Evolutionary conservation across 768 basidiomycete species (phyloP).

Genomic region (Mrakia frigida): DNA sequence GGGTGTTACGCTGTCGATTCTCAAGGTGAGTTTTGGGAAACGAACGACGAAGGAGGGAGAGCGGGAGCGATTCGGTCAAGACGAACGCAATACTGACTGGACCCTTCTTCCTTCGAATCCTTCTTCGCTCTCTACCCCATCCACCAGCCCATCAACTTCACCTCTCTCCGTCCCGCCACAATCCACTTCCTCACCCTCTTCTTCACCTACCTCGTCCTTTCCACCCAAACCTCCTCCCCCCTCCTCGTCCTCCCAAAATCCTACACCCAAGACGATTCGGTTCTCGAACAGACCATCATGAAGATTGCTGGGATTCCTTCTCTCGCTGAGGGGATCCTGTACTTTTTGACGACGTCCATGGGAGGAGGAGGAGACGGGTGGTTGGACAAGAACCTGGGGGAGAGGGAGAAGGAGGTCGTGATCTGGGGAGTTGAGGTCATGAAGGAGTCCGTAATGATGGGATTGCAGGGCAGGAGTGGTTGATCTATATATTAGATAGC

Average conservation of each 20-base stretch:
- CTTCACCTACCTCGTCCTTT: constrained; percentile 63
- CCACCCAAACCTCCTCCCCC: constrained; percentile 69
- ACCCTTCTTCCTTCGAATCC: background rate
- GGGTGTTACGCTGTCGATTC: constrained; percentile 62
- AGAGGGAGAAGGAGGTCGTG: constrained; percentile 48
- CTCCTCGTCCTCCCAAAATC: constrained; percentile 48
- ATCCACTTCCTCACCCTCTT: constrained; percentile 65
- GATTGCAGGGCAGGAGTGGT: constrained; percentile 44
- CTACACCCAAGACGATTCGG: constrained; percentile 53
- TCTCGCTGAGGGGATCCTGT: constrained; percentile 69
- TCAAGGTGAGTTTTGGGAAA: constrained; percentile 60
- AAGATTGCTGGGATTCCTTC: constrained; percentile 62
- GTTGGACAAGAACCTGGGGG: constrained; percentile 47
- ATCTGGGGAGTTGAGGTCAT: constrained; percentile 66
- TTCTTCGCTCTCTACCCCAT: background rate
- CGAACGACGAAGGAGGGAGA: background rate
- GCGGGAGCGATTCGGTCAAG: background rate
- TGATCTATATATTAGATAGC: no score
- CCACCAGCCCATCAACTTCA: constrained; percentile 79
- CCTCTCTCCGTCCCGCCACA: constrained; percentile 59
- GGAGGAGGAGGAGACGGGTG: constrained; percentile 33
- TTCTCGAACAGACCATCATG: constrained; percentile 72
- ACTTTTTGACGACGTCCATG: constrained; percentile 52
- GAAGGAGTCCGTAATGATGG: constrained; percentile 62
- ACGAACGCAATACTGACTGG: background rate